These are phyloP conservation scores for Dryadomyces quercivorus DNA, from an alignment of 2,329 filamentous ascomycete species.

Conservation along the genomic window DNA sequence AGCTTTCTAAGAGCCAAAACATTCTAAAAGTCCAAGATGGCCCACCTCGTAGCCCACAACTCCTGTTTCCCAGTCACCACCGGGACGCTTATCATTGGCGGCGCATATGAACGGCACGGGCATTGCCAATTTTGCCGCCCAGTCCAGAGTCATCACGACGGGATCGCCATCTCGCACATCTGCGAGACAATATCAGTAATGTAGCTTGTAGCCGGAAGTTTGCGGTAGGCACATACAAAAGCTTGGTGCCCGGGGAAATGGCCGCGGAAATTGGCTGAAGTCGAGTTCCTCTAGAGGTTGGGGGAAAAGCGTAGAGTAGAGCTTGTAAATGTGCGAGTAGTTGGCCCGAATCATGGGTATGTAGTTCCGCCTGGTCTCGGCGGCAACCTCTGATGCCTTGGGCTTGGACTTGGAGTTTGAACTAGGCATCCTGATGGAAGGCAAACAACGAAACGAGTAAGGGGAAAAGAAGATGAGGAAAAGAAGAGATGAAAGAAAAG, in stretches of 20 bases:
- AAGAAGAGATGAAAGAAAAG: not conserved
- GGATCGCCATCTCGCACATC: slow-evolving; percentile 45
- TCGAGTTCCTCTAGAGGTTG: slow-evolving; percentile 35
- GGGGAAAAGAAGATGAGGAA: not conserved
- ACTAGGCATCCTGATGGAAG: slow-evolving; percentile 32
- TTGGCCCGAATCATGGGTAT: slow-evolving; percentile 51
- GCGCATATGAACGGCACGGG: slow-evolving; percentile 57
- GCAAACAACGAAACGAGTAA: not conserved
- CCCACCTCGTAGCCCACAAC: slow-evolving; percentile 43
- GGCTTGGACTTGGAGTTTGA: slow-evolving; percentile 31
- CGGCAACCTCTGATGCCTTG: slow-evolving; percentile 57
- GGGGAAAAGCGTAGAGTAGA: slow-evolving; percentile 46
- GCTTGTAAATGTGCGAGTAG: slow-evolving; percentile 41
- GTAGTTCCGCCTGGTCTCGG: slow-evolving; percentile 59
- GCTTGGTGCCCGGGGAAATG: slow-evolving; percentile 25
- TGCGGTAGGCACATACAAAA: slow-evolving; percentile 22
- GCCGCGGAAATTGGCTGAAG: slow-evolving; percentile 21
- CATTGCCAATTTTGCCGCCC: slow-evolving; percentile 28
- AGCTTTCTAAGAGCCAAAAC: not conserved
- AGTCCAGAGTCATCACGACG: slow-evolving; percentile 47
- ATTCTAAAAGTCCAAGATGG: too few species aligned
- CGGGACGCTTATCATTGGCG: slow-evolving; percentile 64
- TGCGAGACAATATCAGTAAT: slow-evolving; percentile 10
- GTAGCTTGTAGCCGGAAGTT: not conserved
- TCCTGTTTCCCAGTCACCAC: slow-evolving; percentile 65